phyloP scores from a whole-genome alignment of 306 rosid genomes.

The Gastrolobium bilobum region DNA sequence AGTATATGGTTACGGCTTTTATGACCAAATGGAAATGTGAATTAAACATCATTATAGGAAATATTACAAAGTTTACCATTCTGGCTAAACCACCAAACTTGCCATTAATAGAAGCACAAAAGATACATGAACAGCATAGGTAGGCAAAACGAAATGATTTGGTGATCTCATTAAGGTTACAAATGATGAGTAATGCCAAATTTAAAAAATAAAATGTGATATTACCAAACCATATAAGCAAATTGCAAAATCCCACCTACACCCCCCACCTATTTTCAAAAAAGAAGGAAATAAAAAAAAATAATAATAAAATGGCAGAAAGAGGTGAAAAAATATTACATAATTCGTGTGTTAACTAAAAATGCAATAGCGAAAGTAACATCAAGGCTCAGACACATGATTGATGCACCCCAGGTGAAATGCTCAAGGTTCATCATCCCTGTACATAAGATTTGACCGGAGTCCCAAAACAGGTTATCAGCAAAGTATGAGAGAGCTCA shows the following conservation, averaged over 20 bases:
- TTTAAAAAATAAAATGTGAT: constrained; percentile 2
- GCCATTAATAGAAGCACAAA: constrained; percentile 24
- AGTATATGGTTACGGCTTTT: not conserved
- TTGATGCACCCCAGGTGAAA: constrained; percentile 42
- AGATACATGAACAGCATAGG: constrained; percentile 31
- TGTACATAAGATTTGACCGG: constrained; percentile 40
- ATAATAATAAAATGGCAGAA: constrained; percentile 22
- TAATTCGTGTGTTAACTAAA: constrained; percentile 41
- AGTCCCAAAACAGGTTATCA: constrained; percentile 36
- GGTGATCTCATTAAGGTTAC: constrained; percentile 46
- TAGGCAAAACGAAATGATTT: not conserved
- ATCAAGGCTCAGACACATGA: constrained; percentile 44
- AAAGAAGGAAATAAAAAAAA: not conserved
- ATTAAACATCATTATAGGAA: not conserved
- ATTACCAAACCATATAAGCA: constrained; percentile 45
- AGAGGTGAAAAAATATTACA: constrained; percentile 31
- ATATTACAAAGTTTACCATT: constrained; percentile 8
- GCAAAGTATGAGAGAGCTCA: constrained; percentile 23
- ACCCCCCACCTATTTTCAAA: constrained; percentile 6
- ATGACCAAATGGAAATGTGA: constrained; percentile 12
- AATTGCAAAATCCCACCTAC: constrained; percentile 29
- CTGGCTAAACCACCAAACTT: constrained; percentile 29
- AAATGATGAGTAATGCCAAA: constrained; percentile 36
- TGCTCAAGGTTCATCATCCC: constrained; percentile 39
- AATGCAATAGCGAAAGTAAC: constrained; percentile 41